phyloP scores from a whole-genome alignment of 2,329 filamentous ascomycete species.

The Ophiostoma pallidulum region DNA sequence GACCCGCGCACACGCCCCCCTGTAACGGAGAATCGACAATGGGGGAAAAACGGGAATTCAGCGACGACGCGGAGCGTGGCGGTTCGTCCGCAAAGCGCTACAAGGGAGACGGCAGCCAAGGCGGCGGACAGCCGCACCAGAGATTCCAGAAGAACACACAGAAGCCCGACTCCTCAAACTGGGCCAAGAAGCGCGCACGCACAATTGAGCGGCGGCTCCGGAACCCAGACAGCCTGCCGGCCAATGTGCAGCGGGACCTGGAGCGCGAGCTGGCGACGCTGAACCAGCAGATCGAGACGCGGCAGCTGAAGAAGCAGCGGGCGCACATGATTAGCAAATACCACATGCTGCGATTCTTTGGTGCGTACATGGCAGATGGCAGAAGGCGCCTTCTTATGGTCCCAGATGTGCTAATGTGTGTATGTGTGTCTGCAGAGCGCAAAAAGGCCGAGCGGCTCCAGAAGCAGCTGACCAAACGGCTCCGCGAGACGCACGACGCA shows the following conservation, averaged over 20 bases:
- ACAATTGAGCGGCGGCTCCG: slow-evolving; percentile 59
- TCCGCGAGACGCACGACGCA: slow-evolving; percentile 41
- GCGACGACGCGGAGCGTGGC: slow-evolving; percentile 15
- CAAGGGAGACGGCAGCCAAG: neutral
- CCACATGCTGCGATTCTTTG: slow-evolving; percentile 79
- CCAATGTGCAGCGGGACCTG: slow-evolving; percentile 56
- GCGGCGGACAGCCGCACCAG: slow-evolving; percentile 9
- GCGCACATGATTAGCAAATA: slow-evolving; percentile 67
- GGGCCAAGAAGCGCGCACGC: slow-evolving; percentile 62
- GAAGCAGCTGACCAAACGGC: slow-evolving; percentile 53
- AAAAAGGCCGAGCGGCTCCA: slow-evolving; percentile 61
- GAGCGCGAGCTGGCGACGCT: slow-evolving; percentile 63
- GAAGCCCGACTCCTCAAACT: slow-evolving; percentile 42
- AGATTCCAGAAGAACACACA: slow-evolving; percentile 30
- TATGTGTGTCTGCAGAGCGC: slow-evolving; percentile 41
- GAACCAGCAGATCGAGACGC: slow-evolving; percentile 51
- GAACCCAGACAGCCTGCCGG: slow-evolving; percentile 50
- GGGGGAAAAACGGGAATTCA: slow-evolving; percentile 24
- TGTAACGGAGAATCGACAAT: slow-evolving; percentile 14
- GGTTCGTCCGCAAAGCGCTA: slow-evolving; percentile 16
- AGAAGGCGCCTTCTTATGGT: too few relatives aligned
- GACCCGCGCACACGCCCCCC: too few relatives aligned
- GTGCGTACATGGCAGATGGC: too few relatives aligned
- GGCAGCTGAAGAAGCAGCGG: slow-evolving; percentile 50
- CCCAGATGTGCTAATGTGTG: too few relatives aligned